These are phyloP conservation scores for Spergularia marina DNA, from an alignment of 148 eudicot genomes.

Conservation along the genomic window DNA sequence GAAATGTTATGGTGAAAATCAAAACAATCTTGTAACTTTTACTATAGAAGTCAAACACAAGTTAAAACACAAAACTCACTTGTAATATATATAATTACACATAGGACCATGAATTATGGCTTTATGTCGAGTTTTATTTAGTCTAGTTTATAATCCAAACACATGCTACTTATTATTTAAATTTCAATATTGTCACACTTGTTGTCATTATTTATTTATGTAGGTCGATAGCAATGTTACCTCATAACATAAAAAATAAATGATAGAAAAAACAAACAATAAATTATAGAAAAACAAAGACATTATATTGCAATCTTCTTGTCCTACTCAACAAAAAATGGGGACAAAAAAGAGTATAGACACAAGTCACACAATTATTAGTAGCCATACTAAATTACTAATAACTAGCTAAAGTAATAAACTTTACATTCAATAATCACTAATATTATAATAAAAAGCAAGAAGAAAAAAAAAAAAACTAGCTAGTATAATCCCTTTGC, in stretches of 20 bases:
- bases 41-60: no score
- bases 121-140: no score
- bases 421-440: conserved; percentile 13
- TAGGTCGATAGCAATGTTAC: neutral
- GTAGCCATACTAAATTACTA: neutral
- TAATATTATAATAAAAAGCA: neutral
- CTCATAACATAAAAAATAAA: neutral
- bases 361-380: conserved; percentile 19
- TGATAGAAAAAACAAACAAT: neutral
- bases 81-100: no score
- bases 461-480: neutral
- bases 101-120: no score
- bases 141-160: no score
- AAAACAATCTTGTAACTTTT: no score
- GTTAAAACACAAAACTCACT: no score
- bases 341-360: conserved; percentile 11
- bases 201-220: neutral
- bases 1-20: no score
- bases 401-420: conserved; percentile 11
- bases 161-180: no score
- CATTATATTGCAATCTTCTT: conserved; percentile 1
- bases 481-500: neutral
- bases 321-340: neutral
- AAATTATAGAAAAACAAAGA: no score
- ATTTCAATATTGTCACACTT: neutral